Percentiles rank a stretch among this genome's conserved stretches.
These are phyloP conservation scores for Carallia brachiata DNA, from an alignment of 345 rosid genomes.

Conservation along the genomic window DNA sequence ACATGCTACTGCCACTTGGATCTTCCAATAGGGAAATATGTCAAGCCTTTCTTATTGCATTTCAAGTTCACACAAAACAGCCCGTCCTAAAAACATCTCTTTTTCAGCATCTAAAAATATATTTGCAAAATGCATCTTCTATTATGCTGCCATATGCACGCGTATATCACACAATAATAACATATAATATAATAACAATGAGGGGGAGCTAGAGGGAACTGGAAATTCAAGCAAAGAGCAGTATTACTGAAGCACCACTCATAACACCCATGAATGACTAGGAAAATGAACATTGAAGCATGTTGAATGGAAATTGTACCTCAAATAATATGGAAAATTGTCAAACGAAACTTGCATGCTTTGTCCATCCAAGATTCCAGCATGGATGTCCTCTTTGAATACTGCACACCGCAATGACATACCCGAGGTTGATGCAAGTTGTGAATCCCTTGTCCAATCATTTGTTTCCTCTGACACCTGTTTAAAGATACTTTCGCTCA, in stretches of 20 bases:
- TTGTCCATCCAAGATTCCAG: slow-evolving; percentile 80
- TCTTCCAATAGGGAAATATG: no score
- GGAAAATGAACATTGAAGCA: slow-evolving; percentile 9
- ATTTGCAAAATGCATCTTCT: background rate
- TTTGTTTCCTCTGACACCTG: slow-evolving; percentile 77
- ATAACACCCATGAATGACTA: background rate
- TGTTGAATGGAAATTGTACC: slow-evolving; percentile 39
- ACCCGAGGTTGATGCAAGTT: slow-evolving; percentile 58
- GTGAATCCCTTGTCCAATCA: slow-evolving; percentile 62
- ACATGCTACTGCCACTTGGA: no score
- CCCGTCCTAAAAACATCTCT: background rate
- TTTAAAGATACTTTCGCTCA: slow-evolving; percentile 65
- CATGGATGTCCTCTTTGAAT: slow-evolving; percentile 60
- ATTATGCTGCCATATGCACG: background rate
- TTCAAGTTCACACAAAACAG: background rate
- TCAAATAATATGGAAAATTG: slow-evolving; percentile 79
- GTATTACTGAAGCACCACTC: background rate
- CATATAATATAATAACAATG: background rate
- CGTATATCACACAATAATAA: background rate
- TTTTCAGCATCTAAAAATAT: background rate
- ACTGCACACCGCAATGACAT: slow-evolving; percentile 50
- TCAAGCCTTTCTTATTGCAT: background rate
- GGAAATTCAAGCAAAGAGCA: background rate
- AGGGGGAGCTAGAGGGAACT: background rate
- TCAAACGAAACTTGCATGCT: slow-evolving; percentile 68